Evolutionary conservation across 176 grass and related monocot genomes (phyloP).

Genomic region (Miscanthus lutarioriparius): DNA sequence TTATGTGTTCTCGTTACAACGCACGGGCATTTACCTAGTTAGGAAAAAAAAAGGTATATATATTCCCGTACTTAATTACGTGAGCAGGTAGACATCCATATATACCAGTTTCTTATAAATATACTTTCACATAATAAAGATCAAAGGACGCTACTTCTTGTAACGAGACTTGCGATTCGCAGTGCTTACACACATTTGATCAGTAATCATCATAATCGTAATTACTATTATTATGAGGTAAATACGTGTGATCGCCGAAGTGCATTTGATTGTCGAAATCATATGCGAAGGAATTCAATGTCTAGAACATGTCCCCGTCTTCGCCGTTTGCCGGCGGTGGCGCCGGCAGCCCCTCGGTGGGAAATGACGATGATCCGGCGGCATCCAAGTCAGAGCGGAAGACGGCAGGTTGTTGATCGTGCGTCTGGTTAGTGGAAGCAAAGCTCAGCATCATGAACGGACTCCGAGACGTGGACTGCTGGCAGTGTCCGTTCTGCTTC

Average conservation of each 20-base stretch:
- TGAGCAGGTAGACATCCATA: background rate
- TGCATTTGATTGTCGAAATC: slow-evolving; percentile 33
- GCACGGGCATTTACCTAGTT: no score
- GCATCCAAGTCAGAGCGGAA: slow-evolving; percentile 22
- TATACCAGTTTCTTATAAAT: background rate
- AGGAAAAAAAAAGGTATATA: background rate
- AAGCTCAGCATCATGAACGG: slow-evolving; percentile 48
- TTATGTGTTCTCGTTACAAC: no score
- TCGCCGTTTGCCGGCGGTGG: background rate
- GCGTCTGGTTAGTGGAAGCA: background rate
- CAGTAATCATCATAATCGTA: slow-evolving; percentile 28
- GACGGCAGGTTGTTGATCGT: background rate
- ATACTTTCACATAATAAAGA: background rate
- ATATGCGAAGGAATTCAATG: slow-evolving; percentile 30
- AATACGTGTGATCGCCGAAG: slow-evolving; percentile 31
- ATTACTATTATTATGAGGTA: slow-evolving; percentile 25
- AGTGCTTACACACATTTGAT: background rate
- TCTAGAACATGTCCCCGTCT: slow-evolving; percentile 26
- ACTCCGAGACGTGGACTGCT: background rate
- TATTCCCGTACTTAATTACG: background rate
- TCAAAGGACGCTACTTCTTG: background rate
- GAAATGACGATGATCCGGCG: slow-evolving; percentile 5
- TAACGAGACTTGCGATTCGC: background rate
- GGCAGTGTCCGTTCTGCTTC: background rate
- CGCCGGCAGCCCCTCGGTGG: background rate